Base-by-base conservation (phyloP, 495 filamentous ascomycete species). In the Xylaria palmicola region DNA sequence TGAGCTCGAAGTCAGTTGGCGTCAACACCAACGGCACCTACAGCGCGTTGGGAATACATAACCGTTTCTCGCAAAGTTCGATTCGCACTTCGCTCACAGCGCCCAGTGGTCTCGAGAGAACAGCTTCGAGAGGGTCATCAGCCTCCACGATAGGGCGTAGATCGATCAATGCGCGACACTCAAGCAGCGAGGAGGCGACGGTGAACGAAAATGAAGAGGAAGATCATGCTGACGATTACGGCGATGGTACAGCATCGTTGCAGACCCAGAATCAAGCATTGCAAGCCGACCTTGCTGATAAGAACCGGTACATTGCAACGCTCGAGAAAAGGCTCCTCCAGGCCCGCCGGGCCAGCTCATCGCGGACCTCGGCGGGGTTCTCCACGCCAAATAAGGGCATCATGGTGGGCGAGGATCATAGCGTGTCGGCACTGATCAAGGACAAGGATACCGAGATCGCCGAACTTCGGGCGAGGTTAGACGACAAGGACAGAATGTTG, bases 401-500 rank as follows among this genome's bases (percentile, higher is more conserved):
- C 56, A 77, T 85, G 68, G 81, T 84, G 29, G 81, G 86, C 50
- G 89, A 91, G 60, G 86, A 89, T 60, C 83, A 86, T 36, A 87
- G 88, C 62, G 74, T 88, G 47, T 81, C 84, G 29, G 72, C 85
- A 40, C 62, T 91, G 29, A 72, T 98, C 29, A 87, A 86, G 65
- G 94, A 97, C 66, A 97, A 94, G 71, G 94, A 98, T 68, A 85
- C 88, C 56, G 94, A 98, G 72, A 97, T 98, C 66, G 86, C 88
- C 29, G 93, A 96, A 65, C 84, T 98, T 29, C 85, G 92, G 13
- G 89, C 92, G 22, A 86, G 91, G 59, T 82, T 98, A 2, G 94
- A 98, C 65, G 95, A 98, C 75, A 97, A 98, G 68, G 93, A 97
- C 68, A 85, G 87, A 15, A 98, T 98, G 95, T 79, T 98, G 27